Percentiles rank a stretch among this genome's conserved stretches.
These are phyloP conservation scores for button mushroom (Agaricus bisporus) DNA, from an alignment of 768 basidiomycete species.

Conservation along the genomic window DNA sequence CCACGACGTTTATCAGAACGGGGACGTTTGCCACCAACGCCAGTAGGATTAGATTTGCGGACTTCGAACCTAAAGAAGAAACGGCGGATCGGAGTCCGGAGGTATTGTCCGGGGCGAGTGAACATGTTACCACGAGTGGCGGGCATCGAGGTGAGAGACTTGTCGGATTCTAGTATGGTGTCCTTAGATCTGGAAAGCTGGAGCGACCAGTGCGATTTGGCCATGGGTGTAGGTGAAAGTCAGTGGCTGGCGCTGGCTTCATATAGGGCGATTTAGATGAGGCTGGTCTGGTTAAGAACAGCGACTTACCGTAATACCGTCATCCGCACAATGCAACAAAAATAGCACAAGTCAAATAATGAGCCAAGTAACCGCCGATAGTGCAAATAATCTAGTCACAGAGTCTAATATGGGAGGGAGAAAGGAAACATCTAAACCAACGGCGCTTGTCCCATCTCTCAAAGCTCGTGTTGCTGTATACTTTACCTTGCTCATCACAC, in stretches of 20 bases:
- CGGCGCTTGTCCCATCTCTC: too few species aligned
- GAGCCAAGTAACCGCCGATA: neutral
- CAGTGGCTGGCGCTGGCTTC: neutral
- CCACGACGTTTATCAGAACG: constrained; percentile 14
- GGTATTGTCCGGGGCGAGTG: neutral
- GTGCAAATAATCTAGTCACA: too few species aligned
- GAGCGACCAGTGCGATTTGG: neutral
- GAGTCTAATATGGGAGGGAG: too few species aligned
- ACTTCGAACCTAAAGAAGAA: constrained; percentile 36
- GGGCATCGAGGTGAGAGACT: constrained; percentile 1
- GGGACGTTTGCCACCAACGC: constrained; percentile 21
- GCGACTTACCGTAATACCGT: neutral
- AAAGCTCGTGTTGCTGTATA: too few species aligned
- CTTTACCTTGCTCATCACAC: too few species aligned
- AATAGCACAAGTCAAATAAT: neutral
- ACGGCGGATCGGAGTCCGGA: constrained; percentile 30
- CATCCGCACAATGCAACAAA: too few species aligned
- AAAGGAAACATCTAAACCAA: too few species aligned
- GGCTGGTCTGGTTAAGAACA: neutral
- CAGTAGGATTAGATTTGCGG: constrained; percentile 16
- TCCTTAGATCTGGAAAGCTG: constrained; percentile 2
- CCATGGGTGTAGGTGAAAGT: neutral
- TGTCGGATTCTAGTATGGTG: neutral
- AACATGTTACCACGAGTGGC: neutral
- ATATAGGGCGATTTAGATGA: neutral